Base-by-base conservation (phyloP, 768 basidiomycete species). In the Panellus pusillus region DNA sequence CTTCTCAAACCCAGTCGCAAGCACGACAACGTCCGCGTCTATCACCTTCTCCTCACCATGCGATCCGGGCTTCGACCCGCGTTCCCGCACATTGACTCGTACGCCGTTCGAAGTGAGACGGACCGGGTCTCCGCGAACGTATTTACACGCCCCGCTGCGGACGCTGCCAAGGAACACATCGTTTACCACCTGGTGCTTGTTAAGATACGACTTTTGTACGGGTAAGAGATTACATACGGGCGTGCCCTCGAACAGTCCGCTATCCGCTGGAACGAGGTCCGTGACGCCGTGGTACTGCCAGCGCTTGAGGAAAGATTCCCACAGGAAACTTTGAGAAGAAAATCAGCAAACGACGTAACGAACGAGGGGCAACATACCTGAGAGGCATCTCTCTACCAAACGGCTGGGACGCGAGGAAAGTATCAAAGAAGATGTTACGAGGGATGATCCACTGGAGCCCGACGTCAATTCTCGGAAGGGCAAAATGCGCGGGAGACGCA, bases 1-100 rank as follows among this genome's bases (percentile, higher is more conserved):
- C 47, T 73, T 71, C 61, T 78, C 66, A 62, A 77, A 82, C 4
- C 81, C 80, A 2, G 80, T 83, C 1, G 81, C 81, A 18, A 82
- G 64, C 4, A 82, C 74, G 29, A 81, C 67, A 1, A 80, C 68
- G 53, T 82, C 80, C 0, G 74, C 80, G 1, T 68, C 55, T 48
- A n/a, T 55, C 59, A 64, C 73, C 66, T 50, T 64, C 57, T 60
- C 61, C 49, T 66, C 65, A 41, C 72, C 70, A 15, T 65, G 40
- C 47, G 74, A 70, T 13, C 70, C 70, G 1, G 71, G 65, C 58
- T 72, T 62, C 12, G 63, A 66, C 8, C 64, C 66, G 17, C 71
- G 65, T 28, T 65, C 61, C 11, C 79, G 71, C 17, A 73, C 71
- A 49, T 68, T 72, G 29, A 77, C 69, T 3, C 67, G 59, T 45